Evolutionary conservation across 768 basidiomycete genomes (phyloP).

Genomic region (Coprinopsis strossmayeri): DNA sequence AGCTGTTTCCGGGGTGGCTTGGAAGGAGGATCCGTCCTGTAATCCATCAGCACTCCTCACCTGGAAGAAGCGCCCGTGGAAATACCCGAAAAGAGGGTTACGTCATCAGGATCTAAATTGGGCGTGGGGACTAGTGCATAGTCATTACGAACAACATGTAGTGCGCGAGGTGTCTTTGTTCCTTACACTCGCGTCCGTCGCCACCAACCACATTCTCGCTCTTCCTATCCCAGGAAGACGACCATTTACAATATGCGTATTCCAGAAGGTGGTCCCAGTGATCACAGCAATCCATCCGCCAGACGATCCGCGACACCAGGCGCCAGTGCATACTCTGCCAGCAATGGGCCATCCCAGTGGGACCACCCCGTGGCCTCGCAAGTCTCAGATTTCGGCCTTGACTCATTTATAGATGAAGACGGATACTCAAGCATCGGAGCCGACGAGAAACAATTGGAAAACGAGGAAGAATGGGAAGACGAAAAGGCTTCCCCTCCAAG

Average conservation of each 20-base stretch:
- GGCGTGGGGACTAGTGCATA: too few species aligned
- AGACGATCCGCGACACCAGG: background rate
- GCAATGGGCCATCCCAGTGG: background rate
- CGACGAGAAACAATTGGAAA: background rate
- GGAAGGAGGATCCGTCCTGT: too few species aligned
- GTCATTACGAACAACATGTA: too few species aligned
- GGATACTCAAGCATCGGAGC: background rate
- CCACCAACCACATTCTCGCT: too few species aligned
- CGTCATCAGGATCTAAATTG: too few species aligned
- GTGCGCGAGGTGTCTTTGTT: too few species aligned
- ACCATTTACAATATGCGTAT: background rate
- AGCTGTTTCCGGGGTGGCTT: too few species aligned
- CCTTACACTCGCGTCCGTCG: too few species aligned
- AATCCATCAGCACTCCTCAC: too few species aligned
- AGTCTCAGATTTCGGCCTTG: background rate
- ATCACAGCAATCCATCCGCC: background rate
- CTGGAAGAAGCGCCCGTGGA: too few species aligned
- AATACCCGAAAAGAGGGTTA: too few species aligned
- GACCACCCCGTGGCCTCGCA: background rate
- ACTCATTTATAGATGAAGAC: background rate
- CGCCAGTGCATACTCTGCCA: background rate
- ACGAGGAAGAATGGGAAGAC: background rate
- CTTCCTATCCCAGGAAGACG: too few species aligned
- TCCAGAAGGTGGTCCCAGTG: background rate
- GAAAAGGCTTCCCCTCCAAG: background rate